Evolutionary conservation across 345 rosid species (phyloP), one percentile per base, ranked within the genome.

Genomic region (Lepidium aucheri): DNA sequence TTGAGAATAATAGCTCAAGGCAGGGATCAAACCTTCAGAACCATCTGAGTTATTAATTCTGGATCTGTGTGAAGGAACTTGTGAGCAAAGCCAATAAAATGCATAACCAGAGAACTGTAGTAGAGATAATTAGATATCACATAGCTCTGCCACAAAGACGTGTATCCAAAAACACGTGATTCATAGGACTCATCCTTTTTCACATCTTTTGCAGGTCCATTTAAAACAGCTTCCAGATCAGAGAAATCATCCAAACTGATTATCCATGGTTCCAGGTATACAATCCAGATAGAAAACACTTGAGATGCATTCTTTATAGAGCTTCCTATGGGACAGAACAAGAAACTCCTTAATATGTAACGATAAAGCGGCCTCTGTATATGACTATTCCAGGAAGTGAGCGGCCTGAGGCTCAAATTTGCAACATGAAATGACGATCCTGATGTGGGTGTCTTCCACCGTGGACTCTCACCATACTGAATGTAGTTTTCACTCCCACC

Each of bases 41-140:
- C 86, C 98, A 93, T 93, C 80, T 86, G 91, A 43, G 85, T 83
- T 59, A 89, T 78, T 65, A 68, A 57, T 68, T 83, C 93, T 20
- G 96, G 88, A 80, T 93, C 91, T 8, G 80, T 66, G 72, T 87
- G 98, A 76, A 93, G 97, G 76, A 93, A 93, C 83, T 87, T 93
- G 84, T 89, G 98, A 5, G 94, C 94, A 72, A 93, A 93, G 50
- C 95, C 96, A 56, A 86, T 84, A 62, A 93, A 93, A 84, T 93
- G 98, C 96, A 89, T 78, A 58, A 93, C 83, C 83, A 87, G 41
- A 22, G 97, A 93, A 61, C 87, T 87, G 80, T 93, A 93, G 74
- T 86, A 93, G 28, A 93, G 75, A 77, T 89, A 93, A 71, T 89
- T 93, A 20, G 88, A 89, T 74, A 89, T 59, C 58, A 89, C 87